Evolutionary conservation across 495 filamentous ascomycete genomes (phyloP), one percentile per base, ranked within the genome.

Genomic region (Pseudomonodictys pantanalensis): DNA sequence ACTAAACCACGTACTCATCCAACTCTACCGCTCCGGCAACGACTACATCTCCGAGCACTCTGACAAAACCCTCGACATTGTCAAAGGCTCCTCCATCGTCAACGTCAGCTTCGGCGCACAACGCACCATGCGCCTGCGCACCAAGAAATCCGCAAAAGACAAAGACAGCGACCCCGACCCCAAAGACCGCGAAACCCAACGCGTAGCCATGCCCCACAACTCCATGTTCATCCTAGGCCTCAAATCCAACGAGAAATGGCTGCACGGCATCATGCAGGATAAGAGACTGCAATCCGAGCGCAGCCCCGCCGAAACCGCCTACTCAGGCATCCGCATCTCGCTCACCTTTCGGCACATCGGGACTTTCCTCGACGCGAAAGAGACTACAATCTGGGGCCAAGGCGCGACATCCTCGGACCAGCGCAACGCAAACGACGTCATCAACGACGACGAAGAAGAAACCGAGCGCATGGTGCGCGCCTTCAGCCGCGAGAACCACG

Each of bases 31-130:
- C 9, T 79, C 82, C 64, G 92, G 95, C 18, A 80, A 86, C n/a
- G 93, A 98, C 71, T 87, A 89, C 64, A 99, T 99, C 58, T 95
- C 91, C 8, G 95, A 99, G 68, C 93, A 99, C 70, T 91, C 88
- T 26, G 93, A 99, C 68, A 99, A 99, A 74, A 96, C 92, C 0
- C 74, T 99, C 5, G 93, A 99, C 64, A 95, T 99, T 51, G 85
- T 82, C 30, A 84, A 80, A 39, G 85, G 81, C 11, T 91, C 85
- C 11, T 89, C 75, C 54, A 95, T 99, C 58, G 91, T 90, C 52
- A 97, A 97, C 68, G 85, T 97, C 44, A 95, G 90, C 57, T 78
- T 99, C 18, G 93, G 93, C 4, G 93, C 92, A 1, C 86, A 95
- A 73, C 82, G 93, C 57, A 89, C 86, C 3, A 96, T 99, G 93